Base-by-base conservation (phyloP, 2,329 filamentous ascomycete genomes). In the Fusarium nanum region DNA sequence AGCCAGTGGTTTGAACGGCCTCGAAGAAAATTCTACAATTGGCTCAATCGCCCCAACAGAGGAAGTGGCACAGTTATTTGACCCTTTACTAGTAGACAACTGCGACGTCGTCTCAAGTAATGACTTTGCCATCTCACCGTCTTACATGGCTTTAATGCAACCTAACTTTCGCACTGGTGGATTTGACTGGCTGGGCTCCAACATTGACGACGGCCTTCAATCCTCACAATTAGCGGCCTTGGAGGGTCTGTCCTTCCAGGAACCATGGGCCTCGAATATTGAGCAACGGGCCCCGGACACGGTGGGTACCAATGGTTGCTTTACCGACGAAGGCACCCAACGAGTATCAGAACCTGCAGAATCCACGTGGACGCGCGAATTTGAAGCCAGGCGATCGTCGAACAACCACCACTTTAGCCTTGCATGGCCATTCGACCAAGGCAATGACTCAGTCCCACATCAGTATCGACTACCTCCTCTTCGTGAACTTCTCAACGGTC, bases 381-480 rank as follows among this genome's bases (percentile, higher is more conserved):
- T 3, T 27, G 27, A 28, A 28, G 27, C 27, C 0, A n/a, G 9
- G 22, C 3, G 18, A 9, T 34, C 6, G 1, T 27, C 13, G 0
- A 22, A 54, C 3, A 14, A 22, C 4, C 34, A 58, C 9, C 11
- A 54, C 9, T 2, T 22, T 34, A 9, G 47, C 2, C 37, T 58
- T 16, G 47, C 48, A 1, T 58, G 56, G 56, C 56, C 56, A 6
- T 58, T 58, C n/a, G 56, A 58, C 2, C 56, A 58, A 14, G 48
- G 32, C 1, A 50, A 55, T 34, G 28, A 55, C 7, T 50, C 40
- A 4, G 12, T 27, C 0, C 27, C 56, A 3, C 37, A 14, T 25
- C 34, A 22, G 7, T 58, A 54, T 22, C 47, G 12, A 3, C 56
- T 54, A 0, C 56, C 56, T 23, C 56, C 56, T 4, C 56, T 58